These are phyloP conservation scores for Aspergillus flavus DNA, from an alignment of 2,329 filamentous ascomycete species.

Conservation along the genomic window DNA sequence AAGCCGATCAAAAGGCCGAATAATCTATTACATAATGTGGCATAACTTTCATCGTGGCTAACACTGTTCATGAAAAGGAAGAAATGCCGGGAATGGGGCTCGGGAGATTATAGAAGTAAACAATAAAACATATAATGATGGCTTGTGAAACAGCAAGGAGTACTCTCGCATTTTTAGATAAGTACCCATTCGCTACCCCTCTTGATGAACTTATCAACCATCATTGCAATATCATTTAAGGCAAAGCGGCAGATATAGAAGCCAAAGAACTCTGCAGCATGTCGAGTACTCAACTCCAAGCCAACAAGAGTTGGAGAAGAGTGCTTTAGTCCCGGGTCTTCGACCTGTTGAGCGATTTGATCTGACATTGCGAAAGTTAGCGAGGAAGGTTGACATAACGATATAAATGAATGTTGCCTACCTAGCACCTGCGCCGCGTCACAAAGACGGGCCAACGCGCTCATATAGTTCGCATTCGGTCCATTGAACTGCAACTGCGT, in stretches of 20 bases:
- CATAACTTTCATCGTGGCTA: background rate
- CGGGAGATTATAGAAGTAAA: background rate
- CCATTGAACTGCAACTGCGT: constrained; percentile 72
- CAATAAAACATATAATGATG: background rate
- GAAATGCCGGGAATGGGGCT: background rate
- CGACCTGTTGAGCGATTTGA: constrained; percentile 93
- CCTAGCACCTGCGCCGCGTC: constrained; percentile 91
- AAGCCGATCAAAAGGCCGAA: background rate
- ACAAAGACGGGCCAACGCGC: constrained; percentile 83
- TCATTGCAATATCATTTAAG: constrained; percentile 76
- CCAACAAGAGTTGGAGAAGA: constrained; percentile 94
- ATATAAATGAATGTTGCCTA: constrained; percentile 46
- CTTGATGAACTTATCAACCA: constrained; percentile 97
- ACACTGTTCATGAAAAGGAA: background rate
- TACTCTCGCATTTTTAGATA: constrained; percentile 38
- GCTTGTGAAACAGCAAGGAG: background rate
- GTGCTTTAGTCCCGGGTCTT: constrained; percentile 88
- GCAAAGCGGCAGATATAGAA: constrained; percentile 97
- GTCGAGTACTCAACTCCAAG: constrained; percentile 86
- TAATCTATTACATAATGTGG: too few species aligned
- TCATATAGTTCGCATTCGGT: constrained; percentile 89
- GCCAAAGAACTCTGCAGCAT: constrained; percentile 95
- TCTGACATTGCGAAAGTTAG: constrained; percentile 56
- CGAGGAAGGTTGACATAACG: constrained; percentile 11
- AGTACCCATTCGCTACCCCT: constrained; percentile 93